Evolutionary conservation across 495 filamentous ascomycete genomes (phyloP).

Genomic region (Penicillium herquei): DNA sequence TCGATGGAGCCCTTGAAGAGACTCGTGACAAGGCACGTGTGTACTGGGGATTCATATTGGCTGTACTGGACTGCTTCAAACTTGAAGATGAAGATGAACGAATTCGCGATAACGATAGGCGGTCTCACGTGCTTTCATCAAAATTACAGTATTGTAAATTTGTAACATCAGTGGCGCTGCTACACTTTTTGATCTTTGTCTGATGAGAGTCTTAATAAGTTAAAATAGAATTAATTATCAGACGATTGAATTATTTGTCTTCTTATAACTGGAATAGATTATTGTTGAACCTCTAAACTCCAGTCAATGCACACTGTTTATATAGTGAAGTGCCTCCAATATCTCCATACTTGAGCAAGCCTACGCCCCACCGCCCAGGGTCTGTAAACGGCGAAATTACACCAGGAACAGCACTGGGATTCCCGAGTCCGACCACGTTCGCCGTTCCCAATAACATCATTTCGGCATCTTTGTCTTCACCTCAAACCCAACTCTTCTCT

Average conservation of each 20-base stretch:
- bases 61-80: background rate
- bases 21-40: conserved; percentile 21
- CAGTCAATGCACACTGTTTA: background rate
- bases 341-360: background rate
- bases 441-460: conserved; percentile 24
- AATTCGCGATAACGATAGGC: conserved; percentile 18
- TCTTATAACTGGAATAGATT: background rate
- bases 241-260: background rate
- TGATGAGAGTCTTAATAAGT: background rate
- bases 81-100: conserved; percentile 3
- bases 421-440: conserved; percentile 29
- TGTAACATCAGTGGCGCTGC: conserved; percentile 2
- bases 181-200: background rate
- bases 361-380: conserved; percentile 3
- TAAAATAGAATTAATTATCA: background rate
- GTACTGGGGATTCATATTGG: conserved; percentile 21
- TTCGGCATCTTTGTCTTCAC: conserved; percentile 20
- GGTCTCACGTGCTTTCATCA: conserved; percentile 10
- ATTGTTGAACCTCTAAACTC: background rate
- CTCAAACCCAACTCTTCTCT: conserved; percentile 2
- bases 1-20: conserved; percentile 6
- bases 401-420: conserved; percentile 9
- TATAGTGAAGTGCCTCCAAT: background rate
- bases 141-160: conserved; percentile 19
- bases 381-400: conserved; percentile 21